Base-by-base conservation (phyloP, 1,284 basidiomycete species). In the Blastosporella zonata region DNA sequence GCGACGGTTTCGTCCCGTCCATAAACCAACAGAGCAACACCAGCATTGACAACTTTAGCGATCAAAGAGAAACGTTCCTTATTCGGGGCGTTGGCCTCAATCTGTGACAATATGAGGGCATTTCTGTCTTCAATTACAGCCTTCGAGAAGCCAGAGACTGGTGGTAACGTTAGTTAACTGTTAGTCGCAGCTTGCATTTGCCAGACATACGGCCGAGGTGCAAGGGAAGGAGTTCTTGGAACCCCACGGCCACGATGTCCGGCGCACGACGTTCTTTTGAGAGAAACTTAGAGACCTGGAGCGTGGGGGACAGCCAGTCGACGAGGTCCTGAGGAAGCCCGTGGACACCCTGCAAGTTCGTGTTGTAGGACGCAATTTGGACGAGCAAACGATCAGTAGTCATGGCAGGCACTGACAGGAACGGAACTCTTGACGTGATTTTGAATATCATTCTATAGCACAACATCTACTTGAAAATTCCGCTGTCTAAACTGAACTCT, bases 241-340 rank as follows among this genome's bases (percentile, higher is more conserved):
- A 94, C 9, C 92, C 92, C 39, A 95, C 85, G 0, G 86, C 92
- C 46, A 93, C 81, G 28, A 95, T 84, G 64, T 94, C 93, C 25
- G 89, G 83, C 2, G 83, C 79, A 43, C 78, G 72, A 18, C 70
- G 73, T 46, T 75, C 73, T 43, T 71, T 74, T 31, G 82, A 75
- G 31, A 88, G 78, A 61, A 89, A 88, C 28, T 67, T 74, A 20
- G 88, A 87, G 4, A 89, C 85, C 53, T 84, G 82, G 7, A 91
- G 67, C 0, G 88, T 88, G 28, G 88, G 89, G 9, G 80, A 73
- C 28, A 91, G 75, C 88, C 88, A 91, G 70, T 90, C 89, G 6
- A 91, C 87, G 35, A 91, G 74, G 59, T 90, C 82, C 62, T 91
- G 89, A 0, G 87, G 87, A 21, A 89, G 67, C 8, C 84, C 86